A percentile compares a stretch with the other conserved stretches of the same genome.
phyloP scores from a whole-genome alignment of 805 yeast species.

The Ogataea glucozyma region DNA sequence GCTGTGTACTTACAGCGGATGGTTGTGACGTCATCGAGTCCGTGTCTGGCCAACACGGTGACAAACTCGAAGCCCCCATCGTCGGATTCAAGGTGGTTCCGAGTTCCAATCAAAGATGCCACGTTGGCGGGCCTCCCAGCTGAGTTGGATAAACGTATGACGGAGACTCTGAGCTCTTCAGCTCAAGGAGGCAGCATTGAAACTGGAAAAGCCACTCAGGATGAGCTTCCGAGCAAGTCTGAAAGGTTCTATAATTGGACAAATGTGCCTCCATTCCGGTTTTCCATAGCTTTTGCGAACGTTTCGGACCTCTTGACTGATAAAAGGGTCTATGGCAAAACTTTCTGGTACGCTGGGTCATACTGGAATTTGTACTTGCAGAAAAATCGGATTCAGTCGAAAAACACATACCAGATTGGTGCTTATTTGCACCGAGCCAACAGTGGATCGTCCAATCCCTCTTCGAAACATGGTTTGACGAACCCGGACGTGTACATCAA shows the following conservation, averaged over 20 bases:
- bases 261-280: conserved; percentile 53
- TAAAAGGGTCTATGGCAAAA: conserved; percentile 50
- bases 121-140: conserved; percentile 48
- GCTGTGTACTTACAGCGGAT: conserved; percentile 44
- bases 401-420: conserved; percentile 51
- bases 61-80: conserved; percentile 33
- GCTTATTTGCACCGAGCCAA: conserved; percentile 56
- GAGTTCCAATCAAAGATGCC: conserved; percentile 47
- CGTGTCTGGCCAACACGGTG: conserved; percentile 33
- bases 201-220: conserved; percentile 32
- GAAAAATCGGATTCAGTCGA: conserved; percentile 41
- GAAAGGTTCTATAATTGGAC: conserved; percentile 39
- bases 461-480: conserved; percentile 41
- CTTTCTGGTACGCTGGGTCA: conserved; percentile 63
- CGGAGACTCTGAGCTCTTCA: conserved; percentile 25
- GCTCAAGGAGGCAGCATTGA: conserved; percentile 15
- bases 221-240: conserved; percentile 10
- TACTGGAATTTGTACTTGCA: conserved; percentile 59
- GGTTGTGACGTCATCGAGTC: conserved; percentile 35
- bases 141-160: conserved; percentile 32
- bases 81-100: conserved; percentile 38
- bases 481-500: conserved; percentile 40
- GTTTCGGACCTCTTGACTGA: conserved; percentile 46
- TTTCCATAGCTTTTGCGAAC: conserved; percentile 52
- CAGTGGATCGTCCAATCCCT: conserved; percentile 33